phyloP scores from a whole-genome alignment of 202 grass and related monocot species.

The Bolboschoenoplectus hybrid region DNA sequence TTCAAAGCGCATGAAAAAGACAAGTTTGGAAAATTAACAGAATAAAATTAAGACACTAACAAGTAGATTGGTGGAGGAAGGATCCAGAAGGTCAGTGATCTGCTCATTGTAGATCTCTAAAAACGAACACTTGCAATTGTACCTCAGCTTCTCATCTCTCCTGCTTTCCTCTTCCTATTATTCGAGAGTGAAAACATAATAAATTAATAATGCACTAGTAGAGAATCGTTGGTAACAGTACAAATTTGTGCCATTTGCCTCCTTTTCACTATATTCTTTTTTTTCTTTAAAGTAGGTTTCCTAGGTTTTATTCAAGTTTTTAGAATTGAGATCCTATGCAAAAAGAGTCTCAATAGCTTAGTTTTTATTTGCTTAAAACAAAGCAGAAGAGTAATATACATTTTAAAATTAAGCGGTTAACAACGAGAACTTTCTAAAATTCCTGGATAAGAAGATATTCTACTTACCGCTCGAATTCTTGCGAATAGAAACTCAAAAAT shows the following conservation, averaged over 20 bases:
- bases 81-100: constrained; percentile 97
- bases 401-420: constrained; percentile 26
- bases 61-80: constrained; percentile 80
- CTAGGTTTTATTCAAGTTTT: background rate
- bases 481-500: constrained; percentile 98
- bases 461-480: constrained; percentile 92
- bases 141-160: constrained; percentile 91
- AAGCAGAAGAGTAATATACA: background rate
- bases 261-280: background rate
- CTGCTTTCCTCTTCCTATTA: constrained; percentile 94
- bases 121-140: constrained; percentile 97
- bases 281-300: background rate
- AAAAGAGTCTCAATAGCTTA: background rate
- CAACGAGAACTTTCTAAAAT: background rate
- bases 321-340: background rate
- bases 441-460: constrained; percentile 5
- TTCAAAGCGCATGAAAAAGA: constrained; percentile 4
- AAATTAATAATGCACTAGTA: background rate
- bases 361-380: background rate
- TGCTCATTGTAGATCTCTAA: constrained; percentile 99
- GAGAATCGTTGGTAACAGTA: constrained; percentile 22
- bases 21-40: constrained; percentile 32
- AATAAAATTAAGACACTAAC: constrained; percentile 48
- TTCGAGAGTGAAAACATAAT: background rate
- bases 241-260: background rate